These are phyloP conservation scores for Fusarium equiseti DNA, from an alignment of 2,329 filamentous ascomycete genomes.

Conservation along the genomic window DNA sequence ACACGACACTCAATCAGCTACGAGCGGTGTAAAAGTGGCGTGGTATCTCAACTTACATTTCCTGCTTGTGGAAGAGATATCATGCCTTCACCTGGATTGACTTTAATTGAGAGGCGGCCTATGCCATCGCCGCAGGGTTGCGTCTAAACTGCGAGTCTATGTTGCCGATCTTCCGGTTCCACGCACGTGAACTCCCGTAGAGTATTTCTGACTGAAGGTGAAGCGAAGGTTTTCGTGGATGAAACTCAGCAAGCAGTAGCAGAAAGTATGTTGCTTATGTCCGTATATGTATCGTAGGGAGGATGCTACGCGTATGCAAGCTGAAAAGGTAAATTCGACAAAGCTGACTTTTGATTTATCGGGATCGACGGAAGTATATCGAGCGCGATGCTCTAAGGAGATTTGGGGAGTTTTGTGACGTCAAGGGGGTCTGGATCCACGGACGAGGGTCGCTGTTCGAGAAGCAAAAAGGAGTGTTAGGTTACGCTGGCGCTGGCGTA, in stretches of 20 bases:
- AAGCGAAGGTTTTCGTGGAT: background rate
- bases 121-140: conserved; percentile 45
- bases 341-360: conserved; percentile 28
- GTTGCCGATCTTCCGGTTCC: conserved; percentile 41
- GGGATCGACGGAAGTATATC: conserved; percentile 44
- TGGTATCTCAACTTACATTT: conserved; percentile 44
- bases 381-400: conserved; percentile 34
- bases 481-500: conserved; percentile 27
- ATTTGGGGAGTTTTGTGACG: conserved; percentile 43
- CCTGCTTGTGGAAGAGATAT: conserved; percentile 41
- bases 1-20: conserved; percentile 34
- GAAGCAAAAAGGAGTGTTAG: conserved; percentile 25
- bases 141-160: conserved; percentile 23
- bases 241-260: background rate
- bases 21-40: conserved; percentile 44
- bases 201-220: conserved; percentile 11
- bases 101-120: conserved; percentile 39
- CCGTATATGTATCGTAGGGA: conserved; percentile 6
- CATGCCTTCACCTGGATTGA: conserved; percentile 45
- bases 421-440: conserved; percentile 42
- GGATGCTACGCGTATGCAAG: conserved; percentile 13
- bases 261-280: conserved; percentile 6
- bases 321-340: conserved; percentile 30
- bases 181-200: conserved; percentile 26
- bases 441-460: conserved; percentile 19